Evolutionary conservation across 805 yeast species (phyloP).

Genomic region (Lipomyces kockii): DNA sequence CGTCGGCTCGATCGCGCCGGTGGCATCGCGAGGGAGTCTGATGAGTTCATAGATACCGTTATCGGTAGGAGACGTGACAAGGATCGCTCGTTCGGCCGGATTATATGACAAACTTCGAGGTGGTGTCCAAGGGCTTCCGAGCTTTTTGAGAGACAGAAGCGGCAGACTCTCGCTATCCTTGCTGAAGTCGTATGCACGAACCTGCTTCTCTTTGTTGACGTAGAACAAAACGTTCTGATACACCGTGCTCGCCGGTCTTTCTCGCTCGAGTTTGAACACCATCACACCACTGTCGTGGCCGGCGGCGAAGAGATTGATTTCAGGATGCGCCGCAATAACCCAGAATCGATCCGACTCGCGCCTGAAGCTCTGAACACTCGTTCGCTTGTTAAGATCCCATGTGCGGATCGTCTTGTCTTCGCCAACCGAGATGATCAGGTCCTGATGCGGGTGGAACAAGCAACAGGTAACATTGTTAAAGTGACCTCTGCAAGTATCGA

Average conservation of each 20-base stretch:
- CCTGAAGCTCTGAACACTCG: constrained; percentile 91
- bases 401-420: constrained; percentile 96
- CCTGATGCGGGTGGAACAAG: constrained; percentile 91
- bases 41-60: constrained; percentile 73
- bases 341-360: constrained; percentile 95
- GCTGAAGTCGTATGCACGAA: constrained; percentile 75
- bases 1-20: constrained; percentile 95
- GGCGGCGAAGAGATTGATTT: constrained; percentile 89
- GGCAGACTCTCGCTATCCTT: constrained; percentile 72
- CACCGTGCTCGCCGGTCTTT: constrained; percentile 86
- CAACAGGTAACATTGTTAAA: constrained; percentile 89
- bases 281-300: constrained; percentile 95
- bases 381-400: constrained; percentile 94
- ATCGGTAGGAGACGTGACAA: constrained; percentile 71
- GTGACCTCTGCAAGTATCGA: constrained; percentile 97
- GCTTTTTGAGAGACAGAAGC: constrained; percentile 77
- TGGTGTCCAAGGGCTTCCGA: constrained; percentile 85
- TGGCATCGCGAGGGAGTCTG: constrained; percentile 78
- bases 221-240: constrained; percentile 75
- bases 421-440: constrained; percentile 87
- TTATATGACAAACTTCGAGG: constrained; percentile 85
- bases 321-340: constrained; percentile 88
- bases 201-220: constrained; percentile 82
- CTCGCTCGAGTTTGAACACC: constrained; percentile 97
- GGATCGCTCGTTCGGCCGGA: constrained; percentile 85